phyloP scores from a whole-genome alignment of 2,329 filamentous ascomycete genomes.

The Mariannaea sp. region DNA sequence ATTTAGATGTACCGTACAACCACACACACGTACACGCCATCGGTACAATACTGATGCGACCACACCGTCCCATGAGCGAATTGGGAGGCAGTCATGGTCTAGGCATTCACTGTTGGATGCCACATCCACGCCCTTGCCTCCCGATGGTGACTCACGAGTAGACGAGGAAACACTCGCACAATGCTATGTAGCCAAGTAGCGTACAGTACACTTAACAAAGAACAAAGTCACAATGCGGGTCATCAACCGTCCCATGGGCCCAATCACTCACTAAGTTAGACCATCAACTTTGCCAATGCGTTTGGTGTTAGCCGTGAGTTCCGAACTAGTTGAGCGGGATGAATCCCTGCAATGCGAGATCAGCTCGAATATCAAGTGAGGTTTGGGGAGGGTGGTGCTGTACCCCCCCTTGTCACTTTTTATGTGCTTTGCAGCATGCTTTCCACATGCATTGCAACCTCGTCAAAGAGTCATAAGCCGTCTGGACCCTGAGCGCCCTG shows the following conservation, averaged over 20 bases:
- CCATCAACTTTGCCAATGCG: background rate
- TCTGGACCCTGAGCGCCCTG: background rate
- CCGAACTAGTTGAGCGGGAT: background rate
- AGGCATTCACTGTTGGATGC: background rate
- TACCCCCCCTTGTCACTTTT: no score
- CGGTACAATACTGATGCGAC: background rate
- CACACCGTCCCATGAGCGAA: background rate
- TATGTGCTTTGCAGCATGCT: no score
- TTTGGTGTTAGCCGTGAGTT: background rate
- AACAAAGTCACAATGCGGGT: no score
- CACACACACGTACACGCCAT: no score
- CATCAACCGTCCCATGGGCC: background rate
- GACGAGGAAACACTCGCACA: no score
- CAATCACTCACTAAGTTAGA: background rate
- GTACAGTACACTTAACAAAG: no score
- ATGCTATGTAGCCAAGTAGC: no score
- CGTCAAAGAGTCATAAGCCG: background rate
- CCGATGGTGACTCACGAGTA: no score
- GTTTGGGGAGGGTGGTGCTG: no score
- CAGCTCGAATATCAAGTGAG: background rate
- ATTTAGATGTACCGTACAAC: no score
- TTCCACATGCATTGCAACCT: background rate
- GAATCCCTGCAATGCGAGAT: constrained; percentile 12
- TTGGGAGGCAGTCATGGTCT: background rate
- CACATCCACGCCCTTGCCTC: no score